These are phyloP conservation scores for Xylaria venustula DNA, from an alignment of 495 filamentous ascomycete species.

Conservation along the genomic window DNA sequence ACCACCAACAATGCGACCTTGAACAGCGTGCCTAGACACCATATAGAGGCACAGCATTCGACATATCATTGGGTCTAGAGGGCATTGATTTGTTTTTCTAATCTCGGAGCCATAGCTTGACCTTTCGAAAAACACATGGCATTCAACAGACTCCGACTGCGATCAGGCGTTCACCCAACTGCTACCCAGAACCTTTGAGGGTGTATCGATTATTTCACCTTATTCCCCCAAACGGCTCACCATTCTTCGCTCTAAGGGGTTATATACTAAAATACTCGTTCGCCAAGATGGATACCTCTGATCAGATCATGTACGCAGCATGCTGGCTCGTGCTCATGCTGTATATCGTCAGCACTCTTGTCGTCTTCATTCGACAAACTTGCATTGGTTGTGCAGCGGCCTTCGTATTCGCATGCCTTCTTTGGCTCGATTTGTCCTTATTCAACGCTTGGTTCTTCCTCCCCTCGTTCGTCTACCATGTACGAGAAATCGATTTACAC, in stretches of 20 bases:
- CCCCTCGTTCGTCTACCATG: slow-evolving; percentile 2
- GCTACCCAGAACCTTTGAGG: neutral
- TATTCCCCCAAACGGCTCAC: neutral
- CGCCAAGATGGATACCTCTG: neutral
- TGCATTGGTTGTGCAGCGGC: neutral
- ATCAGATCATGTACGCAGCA: slow-evolving; percentile 5
- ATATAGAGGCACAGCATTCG: neutral
- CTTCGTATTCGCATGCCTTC: slow-evolving; percentile 1
- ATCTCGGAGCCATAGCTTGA: no score
- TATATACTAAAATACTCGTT: neutral
- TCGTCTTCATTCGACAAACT: neutral
- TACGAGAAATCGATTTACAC: slow-evolving; percentile 1
- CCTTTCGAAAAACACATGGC: no score
- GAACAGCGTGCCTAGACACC: no score
- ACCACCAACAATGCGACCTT: no score
- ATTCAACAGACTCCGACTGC: no score
- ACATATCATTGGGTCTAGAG: no score
- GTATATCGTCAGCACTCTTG: slow-evolving; percentile 1
- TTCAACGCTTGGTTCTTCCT: slow-evolving; percentile 8
- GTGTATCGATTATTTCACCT: neutral
- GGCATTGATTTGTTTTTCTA: no score
- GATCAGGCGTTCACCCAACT: neutral
- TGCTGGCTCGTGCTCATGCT: slow-evolving; percentile 4
- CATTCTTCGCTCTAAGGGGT: neutral
- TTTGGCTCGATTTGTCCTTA: neutral